A percentile compares a stretch with the other conserved stretches of the same genome.
Evolutionary conservation across 73 alveolate genomes (phyloP).

Genomic region (Strombidium stylifer): DNA sequence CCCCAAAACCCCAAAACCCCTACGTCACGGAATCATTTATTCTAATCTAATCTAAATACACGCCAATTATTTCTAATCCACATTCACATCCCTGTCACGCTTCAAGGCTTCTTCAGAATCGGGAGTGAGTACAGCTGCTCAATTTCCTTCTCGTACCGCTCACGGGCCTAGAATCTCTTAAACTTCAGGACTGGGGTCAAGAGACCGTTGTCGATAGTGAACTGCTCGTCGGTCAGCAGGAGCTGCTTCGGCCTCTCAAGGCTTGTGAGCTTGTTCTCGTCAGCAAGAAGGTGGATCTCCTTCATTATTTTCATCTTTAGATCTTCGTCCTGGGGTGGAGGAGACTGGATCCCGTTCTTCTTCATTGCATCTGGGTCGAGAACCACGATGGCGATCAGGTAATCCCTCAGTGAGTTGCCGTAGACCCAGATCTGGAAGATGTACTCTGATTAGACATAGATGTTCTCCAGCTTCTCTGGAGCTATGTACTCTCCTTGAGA

Average conservation of each 20-base stretch:
- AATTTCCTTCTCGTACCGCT: constrained; percentile 42
- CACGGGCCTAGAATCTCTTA: constrained; percentile 52
- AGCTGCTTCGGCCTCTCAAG: constrained; percentile 57
- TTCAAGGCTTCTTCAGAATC: too few relatives aligned
- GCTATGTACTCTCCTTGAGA: constrained; percentile 95
- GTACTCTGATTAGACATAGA: constrained; percentile 63
- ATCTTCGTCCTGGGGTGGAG: too few relatives aligned
- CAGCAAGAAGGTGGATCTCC: too few relatives aligned
- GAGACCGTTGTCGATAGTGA: constrained; percentile 60
- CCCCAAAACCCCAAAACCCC: too few relatives aligned
- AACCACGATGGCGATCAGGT: constrained; percentile 85
- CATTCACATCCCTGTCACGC: constrained; percentile 12
- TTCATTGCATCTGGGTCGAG: constrained; percentile 69
- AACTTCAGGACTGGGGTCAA: constrained; percentile 62
- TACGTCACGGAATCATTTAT: too few relatives aligned
- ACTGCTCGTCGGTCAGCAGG: constrained; percentile 42
- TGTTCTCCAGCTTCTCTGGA: constrained; percentile 93
- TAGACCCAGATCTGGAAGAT: constrained; percentile 90
- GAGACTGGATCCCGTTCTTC: too few relatives aligned
- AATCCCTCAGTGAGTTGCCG: constrained; percentile 87
- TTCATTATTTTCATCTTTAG: too few relatives aligned
- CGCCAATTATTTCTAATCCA: not conserved
- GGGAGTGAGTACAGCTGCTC: constrained; percentile 46
- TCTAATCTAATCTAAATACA: too few relatives aligned
- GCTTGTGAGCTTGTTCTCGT: too few relatives aligned